Base-by-base conservation (phyloP, 352 stramenopile species). In the Blastocystis sp. region DNA sequence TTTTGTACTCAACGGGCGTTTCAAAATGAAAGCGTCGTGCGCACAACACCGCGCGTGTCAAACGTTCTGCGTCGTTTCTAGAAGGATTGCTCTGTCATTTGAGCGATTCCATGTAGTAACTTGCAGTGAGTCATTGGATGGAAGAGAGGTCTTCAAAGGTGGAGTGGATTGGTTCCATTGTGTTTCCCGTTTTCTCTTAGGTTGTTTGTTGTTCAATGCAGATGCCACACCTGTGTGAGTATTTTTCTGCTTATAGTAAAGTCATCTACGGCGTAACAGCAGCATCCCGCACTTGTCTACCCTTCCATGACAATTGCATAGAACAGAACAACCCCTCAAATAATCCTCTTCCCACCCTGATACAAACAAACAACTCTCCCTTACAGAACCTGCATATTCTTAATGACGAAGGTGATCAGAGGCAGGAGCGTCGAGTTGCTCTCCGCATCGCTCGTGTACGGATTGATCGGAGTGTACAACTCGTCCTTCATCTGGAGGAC, bases 361-460 rank as follows among this genome's bases (percentile, higher is more conserved):
- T 45, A 24, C 65, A n/a, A 45, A 34, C 21, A 34, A 74, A 43
- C 65, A 43, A n/a, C 21, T 7, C 24, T 60, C 38, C 40, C 34
- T 77, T 59, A 81, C n/a, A 81, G 24, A 38, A 69, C 57, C 57
- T 69, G 74, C 74, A 84, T 84, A 69, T 84, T 84, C 74, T 84
- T 62, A 69, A 84, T 68, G 10, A 84, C 74, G 21, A 43, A 84
- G 42, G 74, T 68, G 34, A 84, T 84, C 61, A 84, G 48, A 45
- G 74, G 74, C 40, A 84, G 52, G 3, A 84, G 19, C 42, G 74
- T 69, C 2, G 74, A 68, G 57, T 34, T 43, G 42, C 52, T 66
- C 34, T 69, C 60, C 17, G 60, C 45, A 14, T 84, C 74, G 34
- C 60, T 68, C 4, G 52, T 24, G 34, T 54, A 84, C 24, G 57